Conservation (phyloP, 345 rosid species). For the Salix dunnii region DNA sequence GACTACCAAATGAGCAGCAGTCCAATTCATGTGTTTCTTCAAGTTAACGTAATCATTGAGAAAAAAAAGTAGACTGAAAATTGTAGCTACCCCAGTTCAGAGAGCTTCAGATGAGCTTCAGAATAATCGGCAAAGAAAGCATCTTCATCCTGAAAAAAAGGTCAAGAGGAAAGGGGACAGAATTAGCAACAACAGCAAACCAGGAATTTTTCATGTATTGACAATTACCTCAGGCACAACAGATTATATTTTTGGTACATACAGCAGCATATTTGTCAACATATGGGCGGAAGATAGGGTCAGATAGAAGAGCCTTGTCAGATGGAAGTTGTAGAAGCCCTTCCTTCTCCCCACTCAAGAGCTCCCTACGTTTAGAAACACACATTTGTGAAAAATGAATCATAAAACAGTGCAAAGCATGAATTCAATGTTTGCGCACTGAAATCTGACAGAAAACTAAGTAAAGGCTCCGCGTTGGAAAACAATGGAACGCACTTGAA, state of each 20-base stretch:
- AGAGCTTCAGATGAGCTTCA: conserved; percentile 78
- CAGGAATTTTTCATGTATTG: background rate
- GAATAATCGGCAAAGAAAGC: conserved; percentile 83
- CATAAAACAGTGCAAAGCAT: background rate
- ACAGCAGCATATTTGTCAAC: conserved; percentile 94
- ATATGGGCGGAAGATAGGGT: conserved; percentile 78
- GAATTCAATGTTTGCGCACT: background rate
- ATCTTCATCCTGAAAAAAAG: conserved; percentile 71
- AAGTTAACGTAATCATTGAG: background rate
- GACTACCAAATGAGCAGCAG: background rate
- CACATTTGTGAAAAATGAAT: background rate
- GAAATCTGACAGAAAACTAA: background rate
- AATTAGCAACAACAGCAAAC: background rate
- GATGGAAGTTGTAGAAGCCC: conserved; percentile 73
- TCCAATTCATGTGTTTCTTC: background rate
- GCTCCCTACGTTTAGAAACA: conserved; percentile 47
- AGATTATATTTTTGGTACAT: background rate
- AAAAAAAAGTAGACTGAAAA: background rate
- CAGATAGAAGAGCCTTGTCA: conserved; percentile 77
- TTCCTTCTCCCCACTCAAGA: conserved; percentile 79
- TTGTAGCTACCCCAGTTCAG: conserved; percentile 78
- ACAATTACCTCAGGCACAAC: background rate
- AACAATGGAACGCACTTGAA: conserved; percentile 50
- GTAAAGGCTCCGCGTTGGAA: background rate
- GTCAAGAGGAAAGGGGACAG: background rate